Evolutionary conservation across 139 green algal genomes (phyloP).

Genomic region (Ulvella scutata): DNA sequence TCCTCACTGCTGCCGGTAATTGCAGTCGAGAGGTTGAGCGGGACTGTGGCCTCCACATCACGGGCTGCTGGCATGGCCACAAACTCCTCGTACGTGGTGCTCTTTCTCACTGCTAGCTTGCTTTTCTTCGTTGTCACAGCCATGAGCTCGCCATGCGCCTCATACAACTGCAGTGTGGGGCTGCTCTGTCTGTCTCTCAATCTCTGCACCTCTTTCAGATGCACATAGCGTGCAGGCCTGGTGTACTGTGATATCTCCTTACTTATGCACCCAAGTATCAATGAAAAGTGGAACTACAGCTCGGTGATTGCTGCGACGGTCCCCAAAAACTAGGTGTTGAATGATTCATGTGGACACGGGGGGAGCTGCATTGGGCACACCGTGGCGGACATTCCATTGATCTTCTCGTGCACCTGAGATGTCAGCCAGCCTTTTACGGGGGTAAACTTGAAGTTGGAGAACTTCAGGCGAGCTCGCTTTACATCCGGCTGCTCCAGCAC

Average conservation of each 20-base stretch:
- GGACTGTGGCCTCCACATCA: not conserved
- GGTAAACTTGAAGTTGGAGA: not conserved
- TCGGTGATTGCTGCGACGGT: too few species aligned
- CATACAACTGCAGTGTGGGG: not conserved
- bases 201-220: too few species aligned
- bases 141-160: not conserved
- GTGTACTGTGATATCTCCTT: too few species aligned
- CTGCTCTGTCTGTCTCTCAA: not conserved
- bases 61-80: not conserved
- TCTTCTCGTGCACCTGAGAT: not conserved
- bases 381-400: not conserved
- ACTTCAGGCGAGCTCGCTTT: not conserved
- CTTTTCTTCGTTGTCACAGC: slow-evolving; percentile 1
- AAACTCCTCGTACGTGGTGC: not conserved
- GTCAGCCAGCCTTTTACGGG: not conserved
- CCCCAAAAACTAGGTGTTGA: too few species aligned
- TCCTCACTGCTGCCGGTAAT: too few species aligned
- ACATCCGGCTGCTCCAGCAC: not conserved
- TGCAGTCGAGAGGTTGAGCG: not conserved
- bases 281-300: too few species aligned
- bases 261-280: too few species aligned
- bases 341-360: too few species aligned
- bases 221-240: too few species aligned
- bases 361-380: too few species aligned
- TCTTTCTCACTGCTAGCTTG: not conserved